These are phyloP conservation scores for Teratosphaeria pseudoeucalypti DNA, from an alignment of 2,329 filamentous ascomycete species.

Conservation along the genomic window DNA sequence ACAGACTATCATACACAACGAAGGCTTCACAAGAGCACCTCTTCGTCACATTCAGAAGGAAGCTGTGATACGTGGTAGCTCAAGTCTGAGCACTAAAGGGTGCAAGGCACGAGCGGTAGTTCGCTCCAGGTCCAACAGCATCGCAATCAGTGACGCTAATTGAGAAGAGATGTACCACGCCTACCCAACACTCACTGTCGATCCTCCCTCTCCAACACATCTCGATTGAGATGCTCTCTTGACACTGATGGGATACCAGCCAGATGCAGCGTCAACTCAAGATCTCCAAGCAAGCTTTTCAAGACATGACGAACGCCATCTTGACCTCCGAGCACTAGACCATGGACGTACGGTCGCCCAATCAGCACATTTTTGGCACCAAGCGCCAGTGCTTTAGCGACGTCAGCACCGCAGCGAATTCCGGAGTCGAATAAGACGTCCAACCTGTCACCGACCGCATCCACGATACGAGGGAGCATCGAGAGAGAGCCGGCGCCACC, in stretches of 20 bases:
- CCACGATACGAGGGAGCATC: slow-evolving; percentile 50
- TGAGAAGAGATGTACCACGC: background rate
- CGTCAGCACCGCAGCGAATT: slow-evolving; percentile 39
- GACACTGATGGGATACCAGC: slow-evolving; percentile 5
- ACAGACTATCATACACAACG: too few relatives aligned
- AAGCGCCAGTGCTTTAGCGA: slow-evolving; percentile 41
- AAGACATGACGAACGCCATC: slow-evolving; percentile 39
- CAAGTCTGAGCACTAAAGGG: too few relatives aligned
- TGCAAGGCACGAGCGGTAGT: background rate
- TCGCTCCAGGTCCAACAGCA: background rate
- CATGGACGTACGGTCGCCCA: slow-evolving; percentile 49
- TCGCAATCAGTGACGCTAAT: background rate
- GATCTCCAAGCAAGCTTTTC: slow-evolving; percentile 10
- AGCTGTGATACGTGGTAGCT: too few relatives aligned
- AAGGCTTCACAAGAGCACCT: too few relatives aligned
- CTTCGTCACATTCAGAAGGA: too few relatives aligned
- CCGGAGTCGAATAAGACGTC: slow-evolving; percentile 44
- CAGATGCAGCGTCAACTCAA: slow-evolving; percentile 12
- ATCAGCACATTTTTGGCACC: slow-evolving; percentile 50
- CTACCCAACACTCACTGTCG: background rate
- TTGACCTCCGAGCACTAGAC: slow-evolving; percentile 45
- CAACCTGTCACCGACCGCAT: slow-evolving; percentile 42
- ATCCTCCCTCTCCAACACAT: background rate
- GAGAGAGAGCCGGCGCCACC: slow-evolving; percentile 36
- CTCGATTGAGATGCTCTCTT: background rate